Evolutionary conservation across 2,329 filamentous ascomycete genomes (phyloP).

Genomic region (Waltergamsia citrina): DNA sequence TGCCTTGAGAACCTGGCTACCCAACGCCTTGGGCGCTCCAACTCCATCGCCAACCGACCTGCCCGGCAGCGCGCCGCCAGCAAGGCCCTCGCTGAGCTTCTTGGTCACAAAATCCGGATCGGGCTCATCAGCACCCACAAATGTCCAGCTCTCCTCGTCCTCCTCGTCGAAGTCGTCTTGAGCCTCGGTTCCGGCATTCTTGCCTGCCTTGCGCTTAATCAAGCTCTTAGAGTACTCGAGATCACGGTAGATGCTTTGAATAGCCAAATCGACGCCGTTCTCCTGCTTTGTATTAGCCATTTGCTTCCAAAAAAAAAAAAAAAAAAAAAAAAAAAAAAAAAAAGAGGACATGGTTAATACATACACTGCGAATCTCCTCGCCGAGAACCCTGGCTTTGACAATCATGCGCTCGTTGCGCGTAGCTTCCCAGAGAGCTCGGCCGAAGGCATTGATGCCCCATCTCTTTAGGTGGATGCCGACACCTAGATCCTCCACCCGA

Average conservation of each 20-base stretch:
- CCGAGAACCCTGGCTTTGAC: slow-evolving; percentile 73
- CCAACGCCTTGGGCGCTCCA: background rate
- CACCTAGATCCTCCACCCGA: slow-evolving; percentile 84
- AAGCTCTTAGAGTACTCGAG: slow-evolving; percentile 85
- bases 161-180: slow-evolving; percentile 23
- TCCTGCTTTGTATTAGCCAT: slow-evolving; percentile 44
- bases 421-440: slow-evolving; percentile 82
- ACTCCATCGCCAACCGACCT: background rate
- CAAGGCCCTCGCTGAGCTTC: slow-evolving; percentile 26
- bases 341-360: slow-evolving; percentile 18
- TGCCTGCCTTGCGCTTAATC: slow-evolving; percentile 55
- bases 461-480: slow-evolving; percentile 82
- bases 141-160: slow-evolving; percentile 82
- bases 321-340: background rate
- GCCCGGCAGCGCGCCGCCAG: background rate
- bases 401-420: slow-evolving; percentile 85
- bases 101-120: slow-evolving; percentile 32
- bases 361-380: slow-evolving; percentile 76
- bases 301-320: too few relatives aligned
- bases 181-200: slow-evolving; percentile 26
- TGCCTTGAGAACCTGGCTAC: background rate
- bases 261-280: slow-evolving; percentile 79
- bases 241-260: slow-evolving; percentile 89
- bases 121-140: slow-evolving; percentile 55
- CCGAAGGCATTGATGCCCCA: slow-evolving; percentile 82